Conservation (phyloP, 768 basidiomycete species). For the Suillus ampliporus region DNA sequence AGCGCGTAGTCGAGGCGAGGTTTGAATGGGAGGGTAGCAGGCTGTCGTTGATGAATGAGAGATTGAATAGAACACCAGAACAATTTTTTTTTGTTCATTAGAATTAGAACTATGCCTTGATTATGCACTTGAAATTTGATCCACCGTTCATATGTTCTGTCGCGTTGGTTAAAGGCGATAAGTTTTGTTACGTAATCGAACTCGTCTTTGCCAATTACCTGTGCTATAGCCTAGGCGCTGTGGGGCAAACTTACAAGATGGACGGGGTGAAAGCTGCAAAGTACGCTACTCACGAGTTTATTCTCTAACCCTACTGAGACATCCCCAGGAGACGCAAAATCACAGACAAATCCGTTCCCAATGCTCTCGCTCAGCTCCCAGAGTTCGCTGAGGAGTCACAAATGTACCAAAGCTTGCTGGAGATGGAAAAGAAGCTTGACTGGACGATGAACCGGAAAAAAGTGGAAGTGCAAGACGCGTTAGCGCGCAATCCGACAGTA, state of each 20-base stretch:
- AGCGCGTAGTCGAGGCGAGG: slow-evolving; percentile 18
- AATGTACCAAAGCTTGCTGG: slow-evolving; percentile 86
- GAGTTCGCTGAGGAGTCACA: slow-evolving; percentile 81
- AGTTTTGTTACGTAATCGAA: not conserved
- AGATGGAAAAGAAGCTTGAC: slow-evolving; percentile 90
- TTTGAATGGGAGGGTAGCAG: not conserved
- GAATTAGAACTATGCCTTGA: not conserved
- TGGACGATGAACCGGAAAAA: slow-evolving; percentile 94
- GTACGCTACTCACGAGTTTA: slow-evolving; percentile 22
- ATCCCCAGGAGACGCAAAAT: slow-evolving; percentile 73
- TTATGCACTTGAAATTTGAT: too few species aligned
- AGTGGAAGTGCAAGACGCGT: slow-evolving; percentile 90
- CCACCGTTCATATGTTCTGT: too few species aligned
- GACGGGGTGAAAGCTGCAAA: slow-evolving; percentile 41
- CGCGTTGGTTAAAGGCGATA: too few species aligned
- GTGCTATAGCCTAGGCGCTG: not conserved
- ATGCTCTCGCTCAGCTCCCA: slow-evolving; percentile 73
- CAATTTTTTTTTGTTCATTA: not conserved
- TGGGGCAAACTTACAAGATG: slow-evolving; percentile 16
- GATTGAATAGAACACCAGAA: not conserved
- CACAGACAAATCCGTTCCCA: slow-evolving; percentile 79
- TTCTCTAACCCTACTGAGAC: not conserved
- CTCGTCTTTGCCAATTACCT: not conserved
- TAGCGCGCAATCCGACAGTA: slow-evolving; percentile 71
- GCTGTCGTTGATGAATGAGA: not conserved